Evolutionary conservation across 352 stramenopile species (phyloP).

Genomic region (Aphanomyces stellatus): DNA sequence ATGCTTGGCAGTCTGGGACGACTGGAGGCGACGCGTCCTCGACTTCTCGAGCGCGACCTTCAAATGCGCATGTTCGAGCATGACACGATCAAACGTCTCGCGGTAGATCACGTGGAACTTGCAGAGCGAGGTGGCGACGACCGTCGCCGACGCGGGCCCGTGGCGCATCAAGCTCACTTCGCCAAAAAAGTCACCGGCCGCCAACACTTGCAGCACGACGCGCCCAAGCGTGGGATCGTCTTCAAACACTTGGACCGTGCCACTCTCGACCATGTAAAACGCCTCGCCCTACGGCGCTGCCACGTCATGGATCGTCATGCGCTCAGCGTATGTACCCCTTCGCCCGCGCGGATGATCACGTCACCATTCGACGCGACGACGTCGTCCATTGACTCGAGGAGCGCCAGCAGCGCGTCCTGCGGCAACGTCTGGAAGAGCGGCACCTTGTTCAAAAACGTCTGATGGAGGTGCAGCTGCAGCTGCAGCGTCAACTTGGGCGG

Average conservation of each 20-base stretch:
- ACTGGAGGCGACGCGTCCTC: not conserved
- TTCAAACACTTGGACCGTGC: not conserved
- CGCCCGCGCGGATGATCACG: conserved; percentile 2
- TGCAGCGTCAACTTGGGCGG: not conserved
- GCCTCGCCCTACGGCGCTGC: not conserved
- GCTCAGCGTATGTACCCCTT: too few species aligned
- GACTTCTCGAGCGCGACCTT: not conserved
- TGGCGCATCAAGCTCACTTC: not conserved
- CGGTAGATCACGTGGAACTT: not conserved
- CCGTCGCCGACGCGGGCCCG: not conserved
- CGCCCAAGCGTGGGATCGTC: not conserved
- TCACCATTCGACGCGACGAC: not conserved
- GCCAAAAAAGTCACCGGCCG: not conserved
- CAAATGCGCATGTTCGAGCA: not conserved
- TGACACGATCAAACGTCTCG: not conserved
- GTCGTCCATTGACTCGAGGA: not conserved
- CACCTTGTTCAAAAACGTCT: conserved; percentile 1
- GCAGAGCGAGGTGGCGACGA: not conserved
- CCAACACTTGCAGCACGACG: not conserved
- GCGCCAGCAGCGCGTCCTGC: not conserved
- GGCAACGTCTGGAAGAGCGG: not conserved
- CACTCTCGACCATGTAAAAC: conserved; percentile 2
- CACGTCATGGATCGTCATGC: too few species aligned
- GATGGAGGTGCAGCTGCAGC: not conserved
- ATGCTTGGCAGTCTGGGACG: too few species aligned